phyloP scores from a whole-genome alignment of 352 stramenopile genomes.

The Pythium brachiatum region DNA sequence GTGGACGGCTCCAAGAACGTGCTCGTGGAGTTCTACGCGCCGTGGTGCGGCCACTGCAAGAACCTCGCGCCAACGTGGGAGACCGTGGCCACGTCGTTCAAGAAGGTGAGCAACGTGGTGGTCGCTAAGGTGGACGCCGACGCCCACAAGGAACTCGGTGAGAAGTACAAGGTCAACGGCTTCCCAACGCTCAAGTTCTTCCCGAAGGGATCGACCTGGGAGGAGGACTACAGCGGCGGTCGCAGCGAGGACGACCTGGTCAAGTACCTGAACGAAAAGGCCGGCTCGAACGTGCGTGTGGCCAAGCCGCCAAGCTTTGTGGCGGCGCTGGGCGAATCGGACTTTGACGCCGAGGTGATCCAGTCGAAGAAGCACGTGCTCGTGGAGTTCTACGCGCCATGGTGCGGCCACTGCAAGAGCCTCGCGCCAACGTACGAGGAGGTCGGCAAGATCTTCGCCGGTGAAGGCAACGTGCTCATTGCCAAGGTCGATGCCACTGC shows the following conservation, averaged over 20 bases:
- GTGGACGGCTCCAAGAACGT: slow-evolving; percentile 84
- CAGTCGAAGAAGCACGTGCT: slow-evolving; percentile 84
- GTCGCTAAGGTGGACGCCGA: slow-evolving; percentile 91
- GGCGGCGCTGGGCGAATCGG: slow-evolving; percentile 45
- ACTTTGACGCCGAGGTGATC: slow-evolving; percentile 81
- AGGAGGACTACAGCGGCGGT: slow-evolving; percentile 86
- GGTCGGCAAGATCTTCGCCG: slow-evolving; percentile 67
- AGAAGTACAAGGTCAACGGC: slow-evolving; percentile 85
- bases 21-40: slow-evolving; percentile 61
- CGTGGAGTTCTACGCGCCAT: slow-evolving; percentile 94
- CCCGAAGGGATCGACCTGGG: slow-evolving; percentile 64
- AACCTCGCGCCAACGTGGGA: slow-evolving; percentile 77
- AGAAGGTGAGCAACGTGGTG: slow-evolving; percentile 82
- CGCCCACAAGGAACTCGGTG: slow-evolving; percentile 73
- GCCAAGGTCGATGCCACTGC: slow-evolving; percentile 82
- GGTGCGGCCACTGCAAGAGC: slow-evolving; percentile 93
- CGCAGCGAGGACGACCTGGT: slow-evolving; percentile 82
- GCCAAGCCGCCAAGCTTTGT: slow-evolving; percentile 70
- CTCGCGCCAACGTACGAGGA: slow-evolving; percentile 89
- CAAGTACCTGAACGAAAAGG: slow-evolving; percentile 75
- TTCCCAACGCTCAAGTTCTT: slow-evolving; percentile 95
- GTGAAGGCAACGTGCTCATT: slow-evolving; percentile 78
- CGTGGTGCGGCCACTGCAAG: slow-evolving; percentile 59
- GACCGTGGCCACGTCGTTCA: slow-evolving; percentile 85
- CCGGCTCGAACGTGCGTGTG: slow-evolving; percentile 67